These are phyloP conservation scores for Balansia obtecta DNA, from an alignment of 2,329 filamentous ascomycete genomes.

Conservation along the genomic window DNA sequence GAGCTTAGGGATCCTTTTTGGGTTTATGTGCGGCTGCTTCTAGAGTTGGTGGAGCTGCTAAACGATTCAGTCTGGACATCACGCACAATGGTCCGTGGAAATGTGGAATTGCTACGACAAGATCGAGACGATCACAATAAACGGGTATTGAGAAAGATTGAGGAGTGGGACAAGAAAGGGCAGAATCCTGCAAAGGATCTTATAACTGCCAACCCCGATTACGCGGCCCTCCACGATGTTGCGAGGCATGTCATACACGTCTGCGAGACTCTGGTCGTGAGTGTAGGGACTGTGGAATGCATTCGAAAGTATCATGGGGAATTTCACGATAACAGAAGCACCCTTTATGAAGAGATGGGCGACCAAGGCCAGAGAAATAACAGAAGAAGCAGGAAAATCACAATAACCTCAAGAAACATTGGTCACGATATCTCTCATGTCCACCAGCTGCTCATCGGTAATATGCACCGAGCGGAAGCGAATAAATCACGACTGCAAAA, in stretches of 20 bases:
- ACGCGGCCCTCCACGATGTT: conserved; percentile 26
- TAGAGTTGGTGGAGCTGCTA: conserved; percentile 19
- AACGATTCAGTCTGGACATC: conserved; percentile 27
- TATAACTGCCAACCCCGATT: conserved; percentile 17
- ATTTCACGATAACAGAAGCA: conserved; percentile 7
- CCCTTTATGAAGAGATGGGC: too few relatives aligned
- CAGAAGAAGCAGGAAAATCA: background rate
- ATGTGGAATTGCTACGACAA: conserved; percentile 5
- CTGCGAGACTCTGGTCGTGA: conserved; percentile 27
- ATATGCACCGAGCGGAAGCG: conserved; percentile 23
- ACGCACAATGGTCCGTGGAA: conserved; percentile 20
- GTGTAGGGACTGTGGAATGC: conserved; percentile 16
- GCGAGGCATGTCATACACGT: conserved; percentile 32
- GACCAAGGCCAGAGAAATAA: too few relatives aligned
- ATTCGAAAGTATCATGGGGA: conserved; percentile 20
- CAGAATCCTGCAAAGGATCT: conserved; percentile 9
- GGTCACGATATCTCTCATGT: conserved; percentile 20
- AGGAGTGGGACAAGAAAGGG: background rate
- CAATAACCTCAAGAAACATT: conserved; percentile 10
- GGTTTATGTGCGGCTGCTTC: conserved; percentile 19
- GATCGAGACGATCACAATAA: conserved; percentile 15
- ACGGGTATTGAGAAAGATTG: background rate
- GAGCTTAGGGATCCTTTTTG: conserved; percentile 21
- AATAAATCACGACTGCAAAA: conserved; percentile 36
- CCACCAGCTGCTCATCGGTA: conserved; percentile 20